Evolutionary conservation across 768 basidiomycete genomes (phyloP), one percentile per base, ranked within the genome.

Genomic region (Boletales sp.): DNA sequence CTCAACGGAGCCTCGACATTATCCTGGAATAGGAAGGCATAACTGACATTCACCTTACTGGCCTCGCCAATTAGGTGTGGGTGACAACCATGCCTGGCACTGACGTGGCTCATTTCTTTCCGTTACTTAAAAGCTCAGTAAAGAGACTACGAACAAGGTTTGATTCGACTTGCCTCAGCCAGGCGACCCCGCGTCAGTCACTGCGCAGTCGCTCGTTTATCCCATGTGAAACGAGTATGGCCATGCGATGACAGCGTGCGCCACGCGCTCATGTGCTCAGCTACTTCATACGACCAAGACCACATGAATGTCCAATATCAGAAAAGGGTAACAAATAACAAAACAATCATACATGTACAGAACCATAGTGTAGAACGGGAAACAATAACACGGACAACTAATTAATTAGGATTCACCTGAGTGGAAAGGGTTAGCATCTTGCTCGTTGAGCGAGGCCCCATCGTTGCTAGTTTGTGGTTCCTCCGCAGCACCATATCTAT

Each of bases 61-160:
- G 58, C 64, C 62, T 63, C 64, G 31, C 58, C 55, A 45, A 49
- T 40, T 37, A 42, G 53, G 63, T 60, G 62, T 37, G 63, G 51
- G 18, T 41, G 48, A 42, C 37, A 47, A 48, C 33, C 2, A 36
- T 36, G 25, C 25, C 25, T 28, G 25, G 32, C 40, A 46, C 48
- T 49, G 56, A 58, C 53, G 55, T 48, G 19, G 30, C 36, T 50
- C 19, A 37, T 41, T 50, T 32, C 42, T 28, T 28, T 15, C 34
- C 38, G 33, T 35, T 36, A 28, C 25, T 6, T 28, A 6, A 9
- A 34, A 25, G 32, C 30, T 37, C 42, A 31, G 44, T 43, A 40
- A 30, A 34, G 31, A 35, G 18, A 15, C 34, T 33, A 13, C 9
- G 41, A 50, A 47, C 33, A 30, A 44, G 39, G 42, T 50, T 55